Conservation (phyloP, 371 early-diverging fungal species). For the Syncephalastrum sp. region DNA sequence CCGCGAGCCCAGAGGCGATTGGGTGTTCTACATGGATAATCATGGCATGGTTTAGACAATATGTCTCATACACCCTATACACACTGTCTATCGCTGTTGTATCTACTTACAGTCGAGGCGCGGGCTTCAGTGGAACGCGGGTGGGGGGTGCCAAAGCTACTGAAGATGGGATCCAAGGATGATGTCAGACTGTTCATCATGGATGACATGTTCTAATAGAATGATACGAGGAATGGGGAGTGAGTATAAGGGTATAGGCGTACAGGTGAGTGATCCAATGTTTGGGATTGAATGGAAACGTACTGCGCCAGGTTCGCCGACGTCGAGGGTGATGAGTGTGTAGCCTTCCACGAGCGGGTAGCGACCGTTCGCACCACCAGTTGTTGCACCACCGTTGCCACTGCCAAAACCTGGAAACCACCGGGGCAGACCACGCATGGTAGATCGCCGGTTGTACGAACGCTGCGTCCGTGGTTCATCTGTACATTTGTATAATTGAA, state of each 20-base stretch:
- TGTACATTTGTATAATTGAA: background rate
- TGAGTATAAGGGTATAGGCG: background rate
- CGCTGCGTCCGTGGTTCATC: slow-evolving; percentile 26
- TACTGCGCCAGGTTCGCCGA: slow-evolving; percentile 38
- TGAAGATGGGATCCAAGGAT: no score
- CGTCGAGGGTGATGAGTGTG: slow-evolving; percentile 45
- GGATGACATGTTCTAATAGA: slow-evolving; percentile 21
- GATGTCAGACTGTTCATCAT: slow-evolving; percentile 23
- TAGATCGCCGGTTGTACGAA: background rate
- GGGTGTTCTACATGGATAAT: no score
- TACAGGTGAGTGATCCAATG: no score
- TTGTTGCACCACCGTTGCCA: background rate
- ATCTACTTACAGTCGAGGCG: no score
- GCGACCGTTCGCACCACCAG: slow-evolving; percentile 4
- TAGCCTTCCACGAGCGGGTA: slow-evolving; percentile 48
- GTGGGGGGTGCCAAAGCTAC: no score
- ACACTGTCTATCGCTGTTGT: no score
- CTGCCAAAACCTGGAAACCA: slow-evolving; percentile 23
- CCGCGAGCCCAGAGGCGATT: no score
- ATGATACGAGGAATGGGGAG: background rate
- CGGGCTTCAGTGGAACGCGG: no score
- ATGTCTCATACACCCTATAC: no score
- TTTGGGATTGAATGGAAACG: slow-evolving; percentile 2
- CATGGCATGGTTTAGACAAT: no score
- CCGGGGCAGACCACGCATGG: slow-evolving; percentile 7